phyloP scores from a whole-genome alignment of 2,329 filamentous ascomycete species.

The Beauveria bassiana region DNA sequence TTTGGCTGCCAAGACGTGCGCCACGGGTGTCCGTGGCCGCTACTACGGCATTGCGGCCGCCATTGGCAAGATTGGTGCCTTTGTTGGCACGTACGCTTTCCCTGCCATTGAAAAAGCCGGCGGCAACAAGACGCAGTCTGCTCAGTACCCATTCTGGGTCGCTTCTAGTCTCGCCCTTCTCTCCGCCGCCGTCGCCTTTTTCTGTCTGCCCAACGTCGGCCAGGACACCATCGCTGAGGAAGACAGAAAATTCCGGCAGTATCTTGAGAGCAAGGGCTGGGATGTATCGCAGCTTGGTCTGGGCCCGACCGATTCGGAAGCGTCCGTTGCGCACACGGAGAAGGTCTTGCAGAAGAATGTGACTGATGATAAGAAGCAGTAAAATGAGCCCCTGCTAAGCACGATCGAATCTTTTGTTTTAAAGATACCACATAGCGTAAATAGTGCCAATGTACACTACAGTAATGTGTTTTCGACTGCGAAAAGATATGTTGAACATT shows the following conservation, averaged over 20 bases:
- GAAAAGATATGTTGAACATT: not conserved
- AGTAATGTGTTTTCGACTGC: not conserved
- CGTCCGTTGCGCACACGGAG: not conserved
- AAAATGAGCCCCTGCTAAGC: not conserved
- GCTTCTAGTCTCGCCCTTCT: conserved; percentile 69
- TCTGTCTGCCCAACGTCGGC: conserved; percentile 69
- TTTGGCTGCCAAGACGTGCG: conserved; percentile 77
- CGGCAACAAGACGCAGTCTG: conserved; percentile 45
- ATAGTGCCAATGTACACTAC: not conserved
- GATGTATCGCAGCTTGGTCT: conserved; percentile 54
- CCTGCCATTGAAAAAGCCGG: conserved; percentile 61
- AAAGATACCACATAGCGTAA: not conserved
- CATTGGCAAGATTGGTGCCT: conserved; percentile 70
- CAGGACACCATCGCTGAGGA: conserved; percentile 78
- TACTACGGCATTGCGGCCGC: conserved; percentile 68
- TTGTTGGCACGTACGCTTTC: conserved; percentile 79
- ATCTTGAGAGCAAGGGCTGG: conserved; percentile 66
- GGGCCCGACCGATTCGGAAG: conserved; percentile 21
- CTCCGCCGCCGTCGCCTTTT: conserved; percentile 49
- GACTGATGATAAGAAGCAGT: not conserved
- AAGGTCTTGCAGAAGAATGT: not conserved
- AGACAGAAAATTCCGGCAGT: conserved; percentile 67
- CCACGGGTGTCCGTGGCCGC: conserved; percentile 74
- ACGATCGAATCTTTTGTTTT: not conserved
- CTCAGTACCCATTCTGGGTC: conserved; percentile 90